Conservation (phyloP, 2,329 filamentous ascomycete genomes). For the Ascochyta clinopodiicola region DNA sequence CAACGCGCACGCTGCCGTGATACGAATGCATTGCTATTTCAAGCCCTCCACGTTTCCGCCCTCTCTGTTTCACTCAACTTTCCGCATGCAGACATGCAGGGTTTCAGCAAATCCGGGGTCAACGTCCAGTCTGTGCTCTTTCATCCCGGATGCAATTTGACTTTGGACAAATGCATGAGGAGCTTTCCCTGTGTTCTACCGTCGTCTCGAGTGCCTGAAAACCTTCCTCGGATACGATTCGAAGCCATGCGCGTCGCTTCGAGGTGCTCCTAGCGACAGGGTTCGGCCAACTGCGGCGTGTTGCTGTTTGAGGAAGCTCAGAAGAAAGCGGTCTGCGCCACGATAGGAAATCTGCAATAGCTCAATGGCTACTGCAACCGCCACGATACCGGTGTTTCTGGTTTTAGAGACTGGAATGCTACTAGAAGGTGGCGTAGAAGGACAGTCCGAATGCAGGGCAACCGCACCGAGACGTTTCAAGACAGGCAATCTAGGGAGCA, state of each 20-base stretch:
- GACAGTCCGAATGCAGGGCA: conserved; percentile 13
- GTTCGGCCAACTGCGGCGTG: conserved; percentile 6
- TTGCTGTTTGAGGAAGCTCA: not conserved
- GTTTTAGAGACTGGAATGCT: conserved; percentile 3
- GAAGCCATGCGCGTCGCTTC: not conserved
- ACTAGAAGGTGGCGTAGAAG: conserved; percentile 20
- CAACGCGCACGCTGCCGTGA: conserved; percentile 8
- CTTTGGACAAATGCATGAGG: conserved; percentile 7
- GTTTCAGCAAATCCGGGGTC: conserved; percentile 21
- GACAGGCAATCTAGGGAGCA: not conserved
- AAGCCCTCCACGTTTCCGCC: conserved; percentile 14
- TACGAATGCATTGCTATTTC: conserved; percentile 16
- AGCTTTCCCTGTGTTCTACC: not conserved
- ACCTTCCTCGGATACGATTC: conserved; percentile 8
- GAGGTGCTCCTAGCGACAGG: not conserved
- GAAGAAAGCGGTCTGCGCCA: conserved; percentile 1
- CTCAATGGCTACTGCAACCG: conserved; percentile 6
- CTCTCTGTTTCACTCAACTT: conserved; percentile 11
- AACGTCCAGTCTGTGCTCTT: conserved; percentile 19
- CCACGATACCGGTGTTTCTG: conserved; percentile 3
- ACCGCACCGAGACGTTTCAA: conserved; percentile 7
- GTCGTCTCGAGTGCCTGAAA: conserved; percentile 5
- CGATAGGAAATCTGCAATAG: conserved; percentile 4
- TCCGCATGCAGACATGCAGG: conserved; percentile 18
- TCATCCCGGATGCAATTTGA: conserved; percentile 3